Evolutionary conservation across 805 yeast species (phyloP).

Genomic region (Monosporozyma servazzii): DNA sequence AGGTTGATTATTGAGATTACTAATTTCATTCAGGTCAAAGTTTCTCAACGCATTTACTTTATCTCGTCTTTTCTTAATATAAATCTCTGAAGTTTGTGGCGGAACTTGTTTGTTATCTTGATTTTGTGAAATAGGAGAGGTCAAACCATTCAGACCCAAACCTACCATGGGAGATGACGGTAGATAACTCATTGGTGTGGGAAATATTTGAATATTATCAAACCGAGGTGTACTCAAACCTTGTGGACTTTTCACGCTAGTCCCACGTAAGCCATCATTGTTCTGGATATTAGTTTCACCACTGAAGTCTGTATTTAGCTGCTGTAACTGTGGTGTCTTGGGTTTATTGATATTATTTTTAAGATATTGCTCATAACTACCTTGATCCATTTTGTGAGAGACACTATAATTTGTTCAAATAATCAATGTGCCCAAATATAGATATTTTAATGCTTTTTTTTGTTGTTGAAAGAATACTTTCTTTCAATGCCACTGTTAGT

Average conservation of each 20-base stretch:
- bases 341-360: not conserved
- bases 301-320: not conserved
- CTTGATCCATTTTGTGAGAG: not conserved
- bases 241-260: not conserved
- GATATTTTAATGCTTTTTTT: too few species aligned
- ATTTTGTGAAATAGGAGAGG: conserved; percentile 2
- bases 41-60: not conserved
- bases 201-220: conserved; percentile 19
- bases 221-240: conserved; percentile 4
- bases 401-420: not conserved
- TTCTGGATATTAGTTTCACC: not conserved
- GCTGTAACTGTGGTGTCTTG: not conserved
- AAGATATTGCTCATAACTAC: not conserved
- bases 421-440: not conserved
- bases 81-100: not conserved
- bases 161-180: conserved; percentile 3
- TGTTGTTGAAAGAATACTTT: not conserved
- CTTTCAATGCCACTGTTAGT: not conserved
- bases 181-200: conserved; percentile 26
- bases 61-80: conserved; percentile 1
- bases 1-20: not conserved
- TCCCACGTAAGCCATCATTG: not conserved
- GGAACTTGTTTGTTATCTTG: not conserved
- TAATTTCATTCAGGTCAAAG: not conserved
- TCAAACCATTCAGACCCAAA: not conserved